Conservation (phyloP, 1,284 basidiomycete genomes). For the Ganoderma sp. region DNA sequence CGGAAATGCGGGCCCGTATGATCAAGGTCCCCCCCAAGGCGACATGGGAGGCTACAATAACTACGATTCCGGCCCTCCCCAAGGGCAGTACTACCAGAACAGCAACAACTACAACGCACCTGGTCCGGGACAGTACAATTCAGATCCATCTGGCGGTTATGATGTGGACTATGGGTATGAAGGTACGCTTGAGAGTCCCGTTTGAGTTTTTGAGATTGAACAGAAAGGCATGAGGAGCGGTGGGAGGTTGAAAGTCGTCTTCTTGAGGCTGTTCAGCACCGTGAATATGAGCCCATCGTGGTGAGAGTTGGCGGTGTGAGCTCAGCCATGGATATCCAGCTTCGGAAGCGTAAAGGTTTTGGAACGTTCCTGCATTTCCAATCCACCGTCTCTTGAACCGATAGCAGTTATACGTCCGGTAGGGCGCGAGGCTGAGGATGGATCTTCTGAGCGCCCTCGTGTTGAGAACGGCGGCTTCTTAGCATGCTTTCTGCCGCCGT, state of each 20-base stretch:
- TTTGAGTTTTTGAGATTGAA: conserved; percentile 34
- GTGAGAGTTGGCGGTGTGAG: conserved; percentile 47
- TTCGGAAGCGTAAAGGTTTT: conserved; percentile 18
- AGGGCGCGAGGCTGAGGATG: conserved; percentile 14
- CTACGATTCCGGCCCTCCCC: conserved; percentile 63
- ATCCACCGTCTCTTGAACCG: conserved; percentile 3
- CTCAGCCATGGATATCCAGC: conserved; percentile 29
- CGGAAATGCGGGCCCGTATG: conserved; percentile 60
- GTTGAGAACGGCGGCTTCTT: conserved; percentile 19
- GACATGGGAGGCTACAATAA: conserved; percentile 66
- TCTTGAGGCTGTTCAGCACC: conserved; percentile 20
- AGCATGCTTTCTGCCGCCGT: conserved; percentile 10
- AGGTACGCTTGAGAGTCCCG: conserved; percentile 73
- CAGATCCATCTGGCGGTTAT: conserved; percentile 51
- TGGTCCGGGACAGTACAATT: conserved; percentile 52
- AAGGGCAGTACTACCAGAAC: conserved; percentile 73
- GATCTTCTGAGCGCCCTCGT: conserved; percentile 14
- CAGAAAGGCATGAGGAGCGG: conserved; percentile 13
- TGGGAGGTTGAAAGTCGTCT: conserved; percentile 16
- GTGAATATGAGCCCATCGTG: conserved; percentile 48
- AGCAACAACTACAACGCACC: conserved; percentile 48
- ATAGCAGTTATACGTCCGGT: conserved; percentile 9
- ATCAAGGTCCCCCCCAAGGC: conserved; percentile 65
- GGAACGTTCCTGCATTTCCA: conserved; percentile 7
- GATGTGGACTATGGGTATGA: conserved; percentile 68